Conservation (phyloP, 2,329 filamentous ascomycete genomes). For the Fusarium oxysporum region DNA sequence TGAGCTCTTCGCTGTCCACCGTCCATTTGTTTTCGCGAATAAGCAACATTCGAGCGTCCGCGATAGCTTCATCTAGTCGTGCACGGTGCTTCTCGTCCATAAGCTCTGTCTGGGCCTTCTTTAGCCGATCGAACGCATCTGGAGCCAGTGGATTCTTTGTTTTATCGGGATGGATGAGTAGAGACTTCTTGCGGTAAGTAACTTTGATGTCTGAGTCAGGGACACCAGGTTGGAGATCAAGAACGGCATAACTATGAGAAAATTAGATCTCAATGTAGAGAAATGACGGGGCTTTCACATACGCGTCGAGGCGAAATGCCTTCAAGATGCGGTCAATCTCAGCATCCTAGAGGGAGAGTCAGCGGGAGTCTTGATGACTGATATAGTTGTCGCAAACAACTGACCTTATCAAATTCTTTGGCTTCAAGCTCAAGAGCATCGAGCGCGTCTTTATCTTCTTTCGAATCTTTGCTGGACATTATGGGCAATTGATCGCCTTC, state of each 20-base stretch:
- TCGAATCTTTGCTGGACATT: constrained; percentile 54
- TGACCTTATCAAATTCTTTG: constrained; percentile 90
- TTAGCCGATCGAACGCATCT: constrained; percentile 95
- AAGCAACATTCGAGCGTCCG: constrained; percentile 93
- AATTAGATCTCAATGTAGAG: constrained; percentile 2
- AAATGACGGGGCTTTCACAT: constrained; percentile 38
- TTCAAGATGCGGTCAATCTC: constrained; percentile 95
- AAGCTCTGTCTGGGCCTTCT: constrained; percentile 91
- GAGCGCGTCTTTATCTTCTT: constrained; percentile 79
- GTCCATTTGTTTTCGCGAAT: constrained; percentile 96
- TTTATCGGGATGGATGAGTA: constrained; percentile 98
- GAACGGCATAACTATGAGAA: constrained; percentile 80
- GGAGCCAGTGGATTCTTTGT: constrained; percentile 90
- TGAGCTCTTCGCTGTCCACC: constrained; percentile 86
- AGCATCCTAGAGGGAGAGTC: constrained; percentile 72
- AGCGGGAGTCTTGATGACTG: constrained; percentile 26
- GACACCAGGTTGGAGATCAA: constrained; percentile 95
- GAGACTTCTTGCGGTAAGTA: constrained; percentile 95
- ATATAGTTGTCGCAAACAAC: constrained; percentile 45
- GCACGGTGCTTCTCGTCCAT: constrained; percentile 94
- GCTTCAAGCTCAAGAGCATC: constrained; percentile 85
- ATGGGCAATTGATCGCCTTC: background rate
- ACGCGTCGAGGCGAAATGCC: constrained; percentile 81
- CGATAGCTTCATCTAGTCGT: constrained; percentile 91
- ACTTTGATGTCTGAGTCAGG: constrained; percentile 96